These are phyloP conservation scores for Ophiocordyceps camponoti-saundersi DNA, from an alignment of 2,329 filamentous ascomycete genomes.

Conservation along the genomic window DNA sequence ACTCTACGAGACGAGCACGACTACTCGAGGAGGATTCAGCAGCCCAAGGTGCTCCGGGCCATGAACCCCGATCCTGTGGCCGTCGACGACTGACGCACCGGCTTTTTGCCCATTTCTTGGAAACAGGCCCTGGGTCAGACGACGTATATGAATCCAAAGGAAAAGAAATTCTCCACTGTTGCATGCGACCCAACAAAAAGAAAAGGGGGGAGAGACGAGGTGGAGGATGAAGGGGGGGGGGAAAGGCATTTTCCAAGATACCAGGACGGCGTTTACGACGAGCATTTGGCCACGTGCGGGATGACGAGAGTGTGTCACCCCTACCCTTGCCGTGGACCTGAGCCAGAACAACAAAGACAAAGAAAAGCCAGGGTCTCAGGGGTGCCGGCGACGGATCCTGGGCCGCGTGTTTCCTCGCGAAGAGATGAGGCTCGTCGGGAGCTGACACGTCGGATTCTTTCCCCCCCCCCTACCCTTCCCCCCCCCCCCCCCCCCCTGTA, in stretches of 20 bases:
- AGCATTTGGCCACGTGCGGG: neutral
- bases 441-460: too few relatives aligned
- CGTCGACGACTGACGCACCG: neutral
- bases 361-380: too few relatives aligned
- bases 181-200: neutral
- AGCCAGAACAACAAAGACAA: too few relatives aligned
- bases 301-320: too few relatives aligned
- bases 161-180: constrained; percentile 3
- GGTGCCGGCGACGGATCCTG: too few relatives aligned
- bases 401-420: too few relatives aligned
- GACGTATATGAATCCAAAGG: constrained; percentile 14
- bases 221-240: neutral
- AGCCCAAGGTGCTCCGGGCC: constrained; percentile 40
- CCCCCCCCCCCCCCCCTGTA: too few relatives aligned
- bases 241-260: constrained; percentile 13
- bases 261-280: constrained; percentile 18
- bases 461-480: too few relatives aligned
- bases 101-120: constrained; percentile 4
- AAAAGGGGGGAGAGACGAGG: neutral
- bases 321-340: too few relatives aligned
- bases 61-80: constrained; percentile 40
- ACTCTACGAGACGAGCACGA: constrained; percentile 49
- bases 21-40: constrained; percentile 43
- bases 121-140: constrained; percentile 9
- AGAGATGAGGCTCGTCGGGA: too few relatives aligned